Conservation (phyloP, 2,329 filamentous ascomycete species). For the Bipolaris bicolor region DNA sequence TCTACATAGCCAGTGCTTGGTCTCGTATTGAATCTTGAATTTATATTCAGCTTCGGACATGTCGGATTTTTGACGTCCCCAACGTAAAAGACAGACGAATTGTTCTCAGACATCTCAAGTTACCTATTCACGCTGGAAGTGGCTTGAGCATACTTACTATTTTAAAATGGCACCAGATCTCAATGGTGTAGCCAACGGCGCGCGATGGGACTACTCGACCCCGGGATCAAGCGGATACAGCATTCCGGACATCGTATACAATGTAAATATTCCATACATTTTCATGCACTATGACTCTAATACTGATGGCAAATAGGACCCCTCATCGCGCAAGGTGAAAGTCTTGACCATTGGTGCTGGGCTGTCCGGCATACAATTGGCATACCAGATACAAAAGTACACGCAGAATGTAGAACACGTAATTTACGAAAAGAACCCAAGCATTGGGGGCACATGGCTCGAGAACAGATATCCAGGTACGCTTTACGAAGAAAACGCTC, state of each 20-base stretch:
- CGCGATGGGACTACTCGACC: conserved; percentile 52
- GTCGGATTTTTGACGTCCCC: too few species aligned
- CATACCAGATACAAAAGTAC: conserved; percentile 56
- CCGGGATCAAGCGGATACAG: conserved; percentile 52
- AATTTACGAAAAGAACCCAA: conserved; percentile 57
- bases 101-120: not conserved
- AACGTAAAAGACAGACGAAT: not conserved
- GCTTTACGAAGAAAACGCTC: not conserved
- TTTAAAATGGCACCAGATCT: conserved; percentile 52
- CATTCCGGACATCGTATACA: conserved; percentile 49
- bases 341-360: conserved; percentile 58
- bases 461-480: conserved; percentile 51
- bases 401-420: conserved; percentile 54
- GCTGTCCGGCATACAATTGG: conserved; percentile 55
- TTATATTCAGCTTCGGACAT: too few species aligned
- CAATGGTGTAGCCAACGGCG: conserved; percentile 45
- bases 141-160: not conserved
- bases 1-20: too few species aligned
- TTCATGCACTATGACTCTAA: not conserved
- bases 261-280: conserved; percentile 23
- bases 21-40: too few species aligned
- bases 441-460: conserved; percentile 55
- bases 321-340: conserved; percentile 46
- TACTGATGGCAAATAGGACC: conserved; percentile 13
- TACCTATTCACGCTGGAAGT: not conserved